Base-by-base conservation (phyloP, 441 rosid genomes). In the Pelargonium citronellum region DNA sequence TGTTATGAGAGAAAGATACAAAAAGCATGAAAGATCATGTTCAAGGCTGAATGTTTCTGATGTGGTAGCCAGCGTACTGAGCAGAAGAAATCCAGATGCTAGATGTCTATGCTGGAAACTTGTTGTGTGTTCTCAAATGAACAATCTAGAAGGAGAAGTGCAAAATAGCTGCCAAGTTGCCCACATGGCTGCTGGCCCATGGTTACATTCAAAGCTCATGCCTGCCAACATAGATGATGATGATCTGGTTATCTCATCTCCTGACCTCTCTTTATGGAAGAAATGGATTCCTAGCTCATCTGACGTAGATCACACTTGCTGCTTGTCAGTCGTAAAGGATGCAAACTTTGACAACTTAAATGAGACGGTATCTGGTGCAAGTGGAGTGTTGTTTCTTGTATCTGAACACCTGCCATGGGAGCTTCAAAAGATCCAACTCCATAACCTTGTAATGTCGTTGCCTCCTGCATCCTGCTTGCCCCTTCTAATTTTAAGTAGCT, bases 61-160 rank as follows among this genome's bases (percentile, higher is more conserved):
- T 64, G 89, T 84, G 83, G 69, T 79, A 67, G 85, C 80, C 19
- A 77, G 75, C 66, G 81, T 76, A 73, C 81, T 90, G 64, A 72
- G 79, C 62, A 69, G 72, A 72, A 85, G 86, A 82, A 85, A 89
- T 75, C 95, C 91, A 11, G 82, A 78, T 77, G 86, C 86, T 19
- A 79, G 80, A 73, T 92, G 87, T 82, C 75, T 89, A 43, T 88
- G 89, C 83, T 95, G 98, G 99, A 92, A 90, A 83, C 77, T 95
- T 80, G 69, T 87, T 71, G 30, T 92, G 55, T 88, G 86, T 74
- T 80, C 88, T 79, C 89, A 77, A 55, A 68, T 76, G 70, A 79
- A 79, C 51, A 53, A 68, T 66, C 77, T 67, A 39, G 75, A 78
- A 77, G 78, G 80, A 71, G 74, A 75, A 51, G 58, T 34, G 39